phyloP scores from a whole-genome alignment of 768 basidiomycete species.

The Boletus pseudo-olivaceus region DNA sequence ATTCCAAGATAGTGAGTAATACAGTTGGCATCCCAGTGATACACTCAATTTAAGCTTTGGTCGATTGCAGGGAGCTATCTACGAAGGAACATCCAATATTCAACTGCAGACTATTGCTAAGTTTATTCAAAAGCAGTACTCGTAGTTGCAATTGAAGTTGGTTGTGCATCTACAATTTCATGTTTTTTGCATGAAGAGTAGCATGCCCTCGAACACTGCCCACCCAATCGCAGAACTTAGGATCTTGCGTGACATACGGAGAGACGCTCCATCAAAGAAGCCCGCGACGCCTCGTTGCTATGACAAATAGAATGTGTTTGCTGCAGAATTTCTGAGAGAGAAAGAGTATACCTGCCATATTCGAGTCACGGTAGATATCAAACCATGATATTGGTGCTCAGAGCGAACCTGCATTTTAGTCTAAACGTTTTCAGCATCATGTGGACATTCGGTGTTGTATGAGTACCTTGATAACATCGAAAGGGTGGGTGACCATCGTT shows the following conservation, averaged over 20 bases:
- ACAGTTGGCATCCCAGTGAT: not conserved
- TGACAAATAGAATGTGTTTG: not conserved
- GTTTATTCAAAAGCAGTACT: slow-evolving; percentile 82
- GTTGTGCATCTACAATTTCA: slow-evolving; percentile 5
- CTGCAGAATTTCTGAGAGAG: not conserved
- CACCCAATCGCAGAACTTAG: slow-evolving; percentile 88
- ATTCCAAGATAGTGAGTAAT: slow-evolving; percentile 85
- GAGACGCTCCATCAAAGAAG: slow-evolving; percentile 82
- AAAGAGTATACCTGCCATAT: slow-evolving; percentile 60
- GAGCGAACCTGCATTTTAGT: slow-evolving; percentile 92
- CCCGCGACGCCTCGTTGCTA: slow-evolving; percentile 79
- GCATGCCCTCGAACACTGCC: slow-evolving; percentile 82
- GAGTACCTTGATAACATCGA: slow-evolving; percentile 88
- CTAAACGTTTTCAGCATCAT: slow-evolving; percentile 35
- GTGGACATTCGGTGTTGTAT: not conserved
- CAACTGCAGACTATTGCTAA: slow-evolving; percentile 96
- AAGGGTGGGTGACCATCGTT: slow-evolving; percentile 85
- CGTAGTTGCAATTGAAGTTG: slow-evolving; percentile 33
- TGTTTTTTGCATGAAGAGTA: slow-evolving; percentile 52
- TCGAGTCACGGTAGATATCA: slow-evolving; percentile 58
- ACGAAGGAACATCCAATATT: slow-evolving; percentile 97
- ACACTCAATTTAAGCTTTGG: slow-evolving; percentile 1
- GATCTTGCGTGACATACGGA: slow-evolving; percentile 83
- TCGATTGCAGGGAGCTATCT: slow-evolving; percentile 70
- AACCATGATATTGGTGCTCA: slow-evolving; percentile 69